A percentile compares a stretch with the other conserved stretches of the same genome.
Evolutionary conservation across 176 grass and related monocot genomes (phyloP).

Genomic region (Puccinellia tenuiflora): DNA sequence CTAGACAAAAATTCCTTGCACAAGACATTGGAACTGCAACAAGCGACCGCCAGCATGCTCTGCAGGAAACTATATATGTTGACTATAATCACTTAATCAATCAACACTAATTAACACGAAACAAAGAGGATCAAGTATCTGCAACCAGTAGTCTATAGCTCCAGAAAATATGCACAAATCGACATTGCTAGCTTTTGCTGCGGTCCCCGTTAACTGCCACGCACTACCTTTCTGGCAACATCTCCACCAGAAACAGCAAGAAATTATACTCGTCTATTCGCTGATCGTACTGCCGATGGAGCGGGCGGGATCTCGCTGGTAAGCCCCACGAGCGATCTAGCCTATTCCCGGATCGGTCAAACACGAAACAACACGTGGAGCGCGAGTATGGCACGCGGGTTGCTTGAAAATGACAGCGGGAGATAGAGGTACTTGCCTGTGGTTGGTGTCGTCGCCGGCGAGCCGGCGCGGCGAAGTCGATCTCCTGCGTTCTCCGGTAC

Average conservation of each 20-base stretch:
- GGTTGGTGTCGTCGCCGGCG: not conserved
- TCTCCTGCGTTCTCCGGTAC: not conserved
- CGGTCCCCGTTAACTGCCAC: not conserved
- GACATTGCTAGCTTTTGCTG: not conserved
- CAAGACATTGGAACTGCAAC: not conserved
- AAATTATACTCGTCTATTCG: not conserved
- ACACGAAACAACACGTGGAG: not conserved
- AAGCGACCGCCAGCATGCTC: not conserved
- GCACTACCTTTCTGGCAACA: not conserved
- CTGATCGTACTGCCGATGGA: not conserved
- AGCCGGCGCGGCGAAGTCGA: constrained; percentile 1
- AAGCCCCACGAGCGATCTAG: not conserved
- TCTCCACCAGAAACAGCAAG: not conserved
- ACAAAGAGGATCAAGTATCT: not conserved
- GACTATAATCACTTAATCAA: not conserved
- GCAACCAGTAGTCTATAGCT: not conserved
- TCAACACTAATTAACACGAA: not conserved
- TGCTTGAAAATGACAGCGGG: not conserved
- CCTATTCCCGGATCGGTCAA: not conserved
- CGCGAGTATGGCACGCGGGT: not conserved
- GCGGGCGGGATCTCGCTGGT: not conserved
- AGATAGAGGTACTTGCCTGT: not conserved
- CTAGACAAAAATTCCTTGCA: not conserved
- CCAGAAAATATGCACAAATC: not conserved
- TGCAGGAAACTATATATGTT: not conserved